A percentile compares a stretch with the other conserved stretches of the same genome.
Evolutionary conservation across 495 filamentous ascomycete species (phyloP).

Genomic region (Penicillium daleae): DNA sequence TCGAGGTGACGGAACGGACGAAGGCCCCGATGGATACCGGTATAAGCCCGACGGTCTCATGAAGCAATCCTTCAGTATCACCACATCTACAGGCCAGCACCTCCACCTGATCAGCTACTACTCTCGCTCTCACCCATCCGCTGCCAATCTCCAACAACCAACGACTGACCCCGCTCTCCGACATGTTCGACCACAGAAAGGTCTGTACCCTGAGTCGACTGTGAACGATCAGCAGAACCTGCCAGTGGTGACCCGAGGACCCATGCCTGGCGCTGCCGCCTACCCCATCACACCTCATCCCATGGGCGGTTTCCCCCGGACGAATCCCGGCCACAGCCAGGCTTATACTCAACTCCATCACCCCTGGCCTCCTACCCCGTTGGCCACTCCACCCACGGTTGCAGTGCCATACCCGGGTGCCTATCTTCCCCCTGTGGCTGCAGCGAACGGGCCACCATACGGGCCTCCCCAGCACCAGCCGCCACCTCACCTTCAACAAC

Average conservation of each 20-base stretch:
- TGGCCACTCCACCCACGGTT: slow-evolving; percentile 48
- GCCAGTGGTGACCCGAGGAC: slow-evolving; percentile 64
- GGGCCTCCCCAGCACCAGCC: slow-evolving; percentile 33
- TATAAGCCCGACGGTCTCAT: slow-evolving; percentile 97
- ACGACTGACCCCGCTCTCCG: slow-evolving; percentile 79
- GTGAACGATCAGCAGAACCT: slow-evolving; percentile 79
- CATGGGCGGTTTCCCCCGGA: slow-evolving; percentile 53
- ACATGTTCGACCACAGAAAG: slow-evolving; percentile 82
- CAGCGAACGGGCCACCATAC: slow-evolving; percentile 36
- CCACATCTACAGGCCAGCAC: slow-evolving; percentile 85
- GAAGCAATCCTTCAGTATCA: slow-evolving; percentile 99
- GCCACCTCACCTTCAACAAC: slow-evolving; percentile 27
- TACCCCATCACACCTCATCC: slow-evolving; percentile 57
- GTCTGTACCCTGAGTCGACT: slow-evolving; percentile 97
- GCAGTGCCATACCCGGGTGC: slow-evolving; percentile 39
- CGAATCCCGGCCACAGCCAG: slow-evolving; percentile 41
- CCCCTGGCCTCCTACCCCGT: slow-evolving; percentile 68
- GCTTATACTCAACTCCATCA: slow-evolving; percentile 54
- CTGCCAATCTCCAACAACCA: slow-evolving; percentile 73
- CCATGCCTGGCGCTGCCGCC: slow-evolving; percentile 57
- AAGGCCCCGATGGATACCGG: slow-evolving; percentile 92
- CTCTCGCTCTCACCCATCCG: slow-evolving; percentile 70
- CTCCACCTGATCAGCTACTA: slow-evolving; percentile 97
- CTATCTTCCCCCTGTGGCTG: slow-evolving; percentile 43
- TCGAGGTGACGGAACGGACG: slow-evolving; percentile 68